phyloP scores from a whole-genome alignment of 2,329 filamentous ascomycete species.

The Aspergillus japonicus region DNA sequence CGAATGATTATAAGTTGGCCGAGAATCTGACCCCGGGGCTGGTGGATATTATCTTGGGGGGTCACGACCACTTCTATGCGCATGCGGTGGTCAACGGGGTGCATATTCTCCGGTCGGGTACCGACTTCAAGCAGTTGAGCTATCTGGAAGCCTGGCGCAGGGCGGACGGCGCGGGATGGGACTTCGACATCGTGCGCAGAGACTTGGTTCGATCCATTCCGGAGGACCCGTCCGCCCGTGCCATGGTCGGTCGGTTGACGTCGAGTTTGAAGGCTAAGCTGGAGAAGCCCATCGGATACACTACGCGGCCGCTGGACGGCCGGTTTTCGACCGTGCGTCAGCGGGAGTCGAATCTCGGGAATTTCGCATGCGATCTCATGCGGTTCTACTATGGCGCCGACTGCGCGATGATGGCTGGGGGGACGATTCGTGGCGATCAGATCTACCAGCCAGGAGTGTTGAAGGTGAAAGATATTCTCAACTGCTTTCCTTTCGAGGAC shows the following conservation, averaged over 20 bases:
- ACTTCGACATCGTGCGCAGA: slow-evolving; percentile 72
- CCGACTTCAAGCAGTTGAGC: slow-evolving; percentile 88
- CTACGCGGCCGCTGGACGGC: slow-evolving; percentile 76
- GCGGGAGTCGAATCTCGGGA: slow-evolving; percentile 79
- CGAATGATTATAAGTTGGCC: slow-evolving; percentile 85
- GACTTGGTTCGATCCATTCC: slow-evolving; percentile 70
- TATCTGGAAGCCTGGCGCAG: slow-evolving; percentile 76
- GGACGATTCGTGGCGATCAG: slow-evolving; percentile 84
- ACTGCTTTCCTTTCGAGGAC: slow-evolving; percentile 91
- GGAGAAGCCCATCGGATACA: slow-evolving; percentile 80
- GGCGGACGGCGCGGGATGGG: slow-evolving; percentile 59
- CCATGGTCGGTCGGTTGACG: slow-evolving; percentile 67
- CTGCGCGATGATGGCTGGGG: slow-evolving; percentile 78
- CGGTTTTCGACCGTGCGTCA: slow-evolving; percentile 79
- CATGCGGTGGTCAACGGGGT: slow-evolving; percentile 75
- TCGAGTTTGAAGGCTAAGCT: slow-evolving; percentile 72
- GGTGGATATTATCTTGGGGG: slow-evolving; percentile 82
- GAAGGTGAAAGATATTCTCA: slow-evolving; percentile 76
- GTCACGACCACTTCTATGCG: slow-evolving; percentile 86
- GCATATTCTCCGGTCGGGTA: slow-evolving; percentile 82
- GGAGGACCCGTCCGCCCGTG: slow-evolving; percentile 60
- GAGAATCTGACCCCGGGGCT: slow-evolving; percentile 66
- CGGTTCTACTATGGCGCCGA: slow-evolving; percentile 76
- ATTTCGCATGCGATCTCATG: slow-evolving; percentile 92
- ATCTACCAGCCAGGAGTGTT: slow-evolving; percentile 80